phyloP scores from a whole-genome alignment of 139 green algal genomes.

The Spirogloea muscicola region DNA sequence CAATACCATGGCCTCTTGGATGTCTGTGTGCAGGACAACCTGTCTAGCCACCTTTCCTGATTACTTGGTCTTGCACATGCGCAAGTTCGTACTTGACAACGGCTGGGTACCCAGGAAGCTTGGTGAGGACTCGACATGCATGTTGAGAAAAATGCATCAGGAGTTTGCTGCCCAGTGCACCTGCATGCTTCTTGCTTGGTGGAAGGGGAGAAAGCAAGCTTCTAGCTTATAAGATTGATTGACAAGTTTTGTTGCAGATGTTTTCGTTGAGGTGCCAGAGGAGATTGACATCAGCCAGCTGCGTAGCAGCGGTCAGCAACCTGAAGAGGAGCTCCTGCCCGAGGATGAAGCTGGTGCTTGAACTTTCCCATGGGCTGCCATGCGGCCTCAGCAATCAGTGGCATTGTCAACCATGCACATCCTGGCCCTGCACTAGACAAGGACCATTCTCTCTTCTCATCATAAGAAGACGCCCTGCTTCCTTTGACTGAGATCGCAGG shows the following conservation, averaged over 20 bases:
- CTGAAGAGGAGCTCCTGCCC: constrained; percentile 72
- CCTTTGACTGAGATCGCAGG: too few relatives aligned
- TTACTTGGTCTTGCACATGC: constrained; percentile 82
- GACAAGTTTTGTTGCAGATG: constrained; percentile 51
- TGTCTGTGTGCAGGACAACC: constrained; percentile 50
- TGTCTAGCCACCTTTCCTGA: constrained; percentile 81
- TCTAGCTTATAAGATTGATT: too few relatives aligned
- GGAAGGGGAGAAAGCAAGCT: too few relatives aligned
- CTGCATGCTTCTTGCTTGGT: too few relatives aligned
- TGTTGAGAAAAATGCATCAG: too few relatives aligned
- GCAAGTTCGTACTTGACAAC: constrained; percentile 71
- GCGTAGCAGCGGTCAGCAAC: constrained; percentile 52
- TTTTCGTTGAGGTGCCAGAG: constrained; percentile 78
- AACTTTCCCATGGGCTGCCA: neutral
- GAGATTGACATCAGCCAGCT: constrained; percentile 74
- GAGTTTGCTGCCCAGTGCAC: too few relatives aligned
- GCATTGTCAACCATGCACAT: neutral
- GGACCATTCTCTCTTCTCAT: too few relatives aligned
- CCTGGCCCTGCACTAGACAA: too few relatives aligned
- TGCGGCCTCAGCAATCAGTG: neutral
- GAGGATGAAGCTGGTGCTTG: constrained; percentile 29
- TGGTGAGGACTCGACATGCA: too few relatives aligned
- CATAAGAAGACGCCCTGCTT: too few relatives aligned
- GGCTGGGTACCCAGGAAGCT: constrained; percentile 88
- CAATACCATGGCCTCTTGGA: too few relatives aligned